Evolutionary conservation across 495 filamentous ascomycete species (phyloP).

Genomic region (Penicillium simplicissimum): DNA sequence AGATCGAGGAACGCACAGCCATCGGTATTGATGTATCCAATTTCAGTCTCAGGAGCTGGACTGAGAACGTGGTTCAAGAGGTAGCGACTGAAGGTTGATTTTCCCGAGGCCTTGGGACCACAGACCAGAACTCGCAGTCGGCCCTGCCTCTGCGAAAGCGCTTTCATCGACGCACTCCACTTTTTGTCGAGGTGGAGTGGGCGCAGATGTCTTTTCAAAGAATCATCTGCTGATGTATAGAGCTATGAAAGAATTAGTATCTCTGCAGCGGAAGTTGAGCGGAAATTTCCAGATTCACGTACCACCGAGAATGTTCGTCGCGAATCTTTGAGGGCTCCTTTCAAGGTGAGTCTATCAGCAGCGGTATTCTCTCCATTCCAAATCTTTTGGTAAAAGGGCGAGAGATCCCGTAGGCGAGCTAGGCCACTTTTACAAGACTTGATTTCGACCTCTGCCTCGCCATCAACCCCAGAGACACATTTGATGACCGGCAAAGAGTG

Average conservation of each 20-base stretch:
- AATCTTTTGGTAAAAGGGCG: constrained; percentile 69
- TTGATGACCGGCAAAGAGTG: constrained; percentile 75
- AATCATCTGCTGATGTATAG: constrained; percentile 49
- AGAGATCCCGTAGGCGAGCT: constrained; percentile 58
- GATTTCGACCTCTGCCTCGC: constrained; percentile 52
- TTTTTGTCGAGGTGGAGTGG: constrained; percentile 63
- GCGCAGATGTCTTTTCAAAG: constrained; percentile 53
- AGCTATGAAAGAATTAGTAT: constrained; percentile 34
- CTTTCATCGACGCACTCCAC: constrained; percentile 56
- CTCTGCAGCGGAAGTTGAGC: background rate
- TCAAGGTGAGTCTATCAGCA: constrained; percentile 42
- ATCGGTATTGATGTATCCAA: constrained; percentile 36
- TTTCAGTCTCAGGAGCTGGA: constrained; percentile 37
- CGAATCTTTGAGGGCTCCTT: constrained; percentile 21
- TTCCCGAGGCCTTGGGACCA: constrained; percentile 82
- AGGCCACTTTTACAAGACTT: constrained; percentile 57
- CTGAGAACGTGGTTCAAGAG: constrained; percentile 74
- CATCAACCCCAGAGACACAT: constrained; percentile 49
- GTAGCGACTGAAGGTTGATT: constrained; percentile 81
- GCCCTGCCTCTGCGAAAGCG: constrained; percentile 38
- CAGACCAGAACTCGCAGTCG: constrained; percentile 59
- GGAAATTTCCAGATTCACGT: constrained; percentile 17
- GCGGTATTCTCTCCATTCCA: constrained; percentile 61
- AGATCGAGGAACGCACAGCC: constrained; percentile 72
- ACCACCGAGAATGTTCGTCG: constrained; percentile 48